phyloP scores from a whole-genome alignment of 129 eudicot species.

The Centaurea solstitialis region DNA sequence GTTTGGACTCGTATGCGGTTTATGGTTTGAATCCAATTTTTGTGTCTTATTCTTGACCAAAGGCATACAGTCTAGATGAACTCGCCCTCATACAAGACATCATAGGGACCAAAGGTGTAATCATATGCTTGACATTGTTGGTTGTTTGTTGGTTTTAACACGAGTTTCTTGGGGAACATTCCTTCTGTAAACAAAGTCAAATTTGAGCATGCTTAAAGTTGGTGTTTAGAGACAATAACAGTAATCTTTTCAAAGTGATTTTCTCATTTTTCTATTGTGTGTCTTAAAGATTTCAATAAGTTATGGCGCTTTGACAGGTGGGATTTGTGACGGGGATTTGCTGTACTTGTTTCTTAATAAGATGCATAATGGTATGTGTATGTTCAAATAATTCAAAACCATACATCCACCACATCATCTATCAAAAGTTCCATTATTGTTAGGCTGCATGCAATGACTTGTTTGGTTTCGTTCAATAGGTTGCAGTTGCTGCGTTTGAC shows the following conservation, averaged over 20 bases:
- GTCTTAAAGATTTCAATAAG: constrained; percentile 3
- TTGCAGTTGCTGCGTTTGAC: constrained; percentile 66
- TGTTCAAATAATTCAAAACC: constrained; percentile 20
- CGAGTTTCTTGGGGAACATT: background rate
- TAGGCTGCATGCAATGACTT: background rate
- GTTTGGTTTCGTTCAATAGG: constrained; percentile 34
- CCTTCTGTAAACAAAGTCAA: background rate
- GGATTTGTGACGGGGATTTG: constrained; percentile 84
- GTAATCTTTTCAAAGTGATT: background rate
- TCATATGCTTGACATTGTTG: background rate
- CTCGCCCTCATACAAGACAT: background rate
- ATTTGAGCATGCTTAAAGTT: background rate
- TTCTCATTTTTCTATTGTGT: background rate
- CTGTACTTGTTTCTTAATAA: constrained; percentile 77
- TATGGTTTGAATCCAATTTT: background rate
- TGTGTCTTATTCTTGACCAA: background rate
- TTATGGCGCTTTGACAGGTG: constrained; percentile 52
- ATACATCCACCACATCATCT: background rate
- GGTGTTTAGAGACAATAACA: background rate
- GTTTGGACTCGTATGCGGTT: too few species aligned
- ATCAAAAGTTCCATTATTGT: background rate
- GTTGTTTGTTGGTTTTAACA: background rate
- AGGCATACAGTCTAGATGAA: background rate
- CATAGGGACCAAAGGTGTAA: background rate
- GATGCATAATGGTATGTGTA: constrained; percentile 87